Conservation (phyloP, 106 monocot genomes). For the Iris macrosiphon region DNA sequence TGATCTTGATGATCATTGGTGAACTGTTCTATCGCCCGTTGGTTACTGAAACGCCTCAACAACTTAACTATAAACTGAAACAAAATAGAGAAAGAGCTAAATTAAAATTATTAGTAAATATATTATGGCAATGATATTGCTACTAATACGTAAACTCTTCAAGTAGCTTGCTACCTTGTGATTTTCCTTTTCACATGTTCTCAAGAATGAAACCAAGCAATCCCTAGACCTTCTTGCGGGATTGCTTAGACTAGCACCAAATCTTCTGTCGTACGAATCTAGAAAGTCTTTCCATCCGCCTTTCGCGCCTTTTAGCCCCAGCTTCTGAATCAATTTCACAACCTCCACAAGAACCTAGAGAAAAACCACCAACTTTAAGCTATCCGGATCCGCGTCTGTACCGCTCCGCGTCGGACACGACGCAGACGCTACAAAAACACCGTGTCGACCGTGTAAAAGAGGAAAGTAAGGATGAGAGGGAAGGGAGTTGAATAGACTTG, state of each 20-base stretch:
- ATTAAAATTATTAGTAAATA: too few relatives aligned
- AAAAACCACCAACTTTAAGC: too few relatives aligned
- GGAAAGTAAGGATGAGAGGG: too few relatives aligned
- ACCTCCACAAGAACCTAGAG: constrained; percentile 64
- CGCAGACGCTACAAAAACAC: too few relatives aligned
- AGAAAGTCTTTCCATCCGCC: constrained; percentile 80
- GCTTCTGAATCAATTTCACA: constrained; percentile 53
- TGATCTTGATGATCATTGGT: constrained; percentile 13
- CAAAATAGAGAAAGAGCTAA: too few relatives aligned
- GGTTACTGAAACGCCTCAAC: constrained; percentile 17
- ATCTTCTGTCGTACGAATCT: constrained; percentile 20
- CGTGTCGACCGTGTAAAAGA: too few relatives aligned
- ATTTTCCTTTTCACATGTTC: constrained; percentile 30
- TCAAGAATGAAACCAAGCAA: constrained; percentile 36
- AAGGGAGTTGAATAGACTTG: too few relatives aligned
- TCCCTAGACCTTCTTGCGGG: constrained; percentile 45
- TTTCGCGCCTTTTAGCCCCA: constrained; percentile 27
- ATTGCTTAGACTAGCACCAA: constrained; percentile 46
- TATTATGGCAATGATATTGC: too few relatives aligned
- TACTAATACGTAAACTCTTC: too few relatives aligned
- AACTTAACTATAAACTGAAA: constrained; percentile 44
- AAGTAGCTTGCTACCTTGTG: constrained; percentile 27
- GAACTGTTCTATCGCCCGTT: constrained; percentile 17
- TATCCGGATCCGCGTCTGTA: too few relatives aligned
- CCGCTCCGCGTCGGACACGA: too few relatives aligned